A percentile compares a stretch with the other conserved stretches of the same genome.
Conservation (phyloP, 163 green algal genomes). For the Scenedesmus sp. region DNA sequence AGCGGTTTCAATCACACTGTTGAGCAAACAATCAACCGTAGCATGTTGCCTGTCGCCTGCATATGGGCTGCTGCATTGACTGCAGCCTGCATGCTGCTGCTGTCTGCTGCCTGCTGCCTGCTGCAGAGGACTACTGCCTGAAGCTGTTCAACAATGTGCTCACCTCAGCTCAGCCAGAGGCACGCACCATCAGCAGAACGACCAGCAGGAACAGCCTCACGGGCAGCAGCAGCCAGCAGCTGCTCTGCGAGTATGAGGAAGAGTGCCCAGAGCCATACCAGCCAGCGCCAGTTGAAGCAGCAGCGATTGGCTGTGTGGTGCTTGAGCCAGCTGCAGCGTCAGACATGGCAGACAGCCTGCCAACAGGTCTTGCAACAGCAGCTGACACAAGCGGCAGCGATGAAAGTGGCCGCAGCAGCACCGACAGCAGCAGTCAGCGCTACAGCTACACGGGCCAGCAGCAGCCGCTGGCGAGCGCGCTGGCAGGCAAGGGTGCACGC, state of each 20-base stretch:
- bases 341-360: background rate
- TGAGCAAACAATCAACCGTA: background rate
- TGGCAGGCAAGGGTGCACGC: constrained; percentile 22
- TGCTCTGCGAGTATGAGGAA: background rate
- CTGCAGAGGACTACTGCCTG: constrained; percentile 56
- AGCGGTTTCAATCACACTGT: background rate
- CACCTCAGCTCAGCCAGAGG: constrained; percentile 37
- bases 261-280: constrained; percentile 6
- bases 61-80: background rate
- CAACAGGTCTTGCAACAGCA: background rate
- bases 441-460: constrained; percentile 25
- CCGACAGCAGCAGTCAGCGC: constrained; percentile 14
- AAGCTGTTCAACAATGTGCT: constrained; percentile 60
- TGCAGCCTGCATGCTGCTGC: background rate
- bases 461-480: constrained; percentile 37
- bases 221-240: constrained; percentile 18
- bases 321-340: background rate
- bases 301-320: background rate
- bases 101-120: background rate
- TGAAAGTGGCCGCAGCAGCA: background rate
- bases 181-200: background rate
- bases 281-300: background rate
- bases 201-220: constrained; percentile 14
- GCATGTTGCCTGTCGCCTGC: background rate
- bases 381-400: background rate